Evolutionary conservation across 768 basidiomycete genomes (phyloP).

Genomic region (Rhodotorula diobovata): DNA sequence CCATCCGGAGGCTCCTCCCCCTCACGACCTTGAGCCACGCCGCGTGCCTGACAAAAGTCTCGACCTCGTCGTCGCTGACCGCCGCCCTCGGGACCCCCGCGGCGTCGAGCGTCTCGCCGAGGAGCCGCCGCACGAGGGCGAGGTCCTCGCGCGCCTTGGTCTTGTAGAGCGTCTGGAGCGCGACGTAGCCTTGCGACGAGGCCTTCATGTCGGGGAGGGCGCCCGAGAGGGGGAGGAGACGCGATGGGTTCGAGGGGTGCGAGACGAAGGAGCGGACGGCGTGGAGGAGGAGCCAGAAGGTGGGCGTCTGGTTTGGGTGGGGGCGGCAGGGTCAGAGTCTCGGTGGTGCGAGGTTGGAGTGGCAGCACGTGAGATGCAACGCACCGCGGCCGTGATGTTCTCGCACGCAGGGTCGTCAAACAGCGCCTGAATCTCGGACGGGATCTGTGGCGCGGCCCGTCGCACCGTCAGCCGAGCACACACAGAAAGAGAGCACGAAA

Average conservation of each 20-base stretch:
- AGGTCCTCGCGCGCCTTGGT: constrained; percentile 55
- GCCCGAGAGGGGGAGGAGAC: constrained; percentile 70
- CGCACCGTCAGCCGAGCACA: no score
- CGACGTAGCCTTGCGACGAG: constrained; percentile 73
- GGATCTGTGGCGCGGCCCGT: constrained; percentile 53
- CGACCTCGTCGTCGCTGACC: constrained; percentile 46
- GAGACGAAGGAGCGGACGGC: constrained; percentile 63
- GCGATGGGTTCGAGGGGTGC: constrained; percentile 50
- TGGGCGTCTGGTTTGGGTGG: constrained; percentile 51
- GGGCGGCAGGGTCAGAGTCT: neutral
- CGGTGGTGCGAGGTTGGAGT: neutral
- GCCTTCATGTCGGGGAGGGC: constrained; percentile 95
- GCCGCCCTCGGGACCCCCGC: constrained; percentile 8
- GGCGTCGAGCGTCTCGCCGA: constrained; percentile 39
- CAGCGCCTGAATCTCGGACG: constrained; percentile 61
- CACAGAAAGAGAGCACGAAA: no score
- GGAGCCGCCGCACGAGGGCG: constrained; percentile 36
- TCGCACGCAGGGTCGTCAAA: constrained; percentile 61
- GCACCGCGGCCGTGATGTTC: constrained; percentile 50
- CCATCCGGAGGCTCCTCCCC: constrained; percentile 45
- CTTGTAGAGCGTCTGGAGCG: constrained; percentile 80
- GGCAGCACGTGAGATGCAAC: constrained; percentile 15
- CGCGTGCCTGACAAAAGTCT: constrained; percentile 49
- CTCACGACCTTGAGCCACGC: constrained; percentile 47
- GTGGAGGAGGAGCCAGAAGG: constrained; percentile 73